Base-by-base conservation (phyloP, 2,329 filamentous ascomycete genomes). In the Mollisiaceae sp. region DNA sequence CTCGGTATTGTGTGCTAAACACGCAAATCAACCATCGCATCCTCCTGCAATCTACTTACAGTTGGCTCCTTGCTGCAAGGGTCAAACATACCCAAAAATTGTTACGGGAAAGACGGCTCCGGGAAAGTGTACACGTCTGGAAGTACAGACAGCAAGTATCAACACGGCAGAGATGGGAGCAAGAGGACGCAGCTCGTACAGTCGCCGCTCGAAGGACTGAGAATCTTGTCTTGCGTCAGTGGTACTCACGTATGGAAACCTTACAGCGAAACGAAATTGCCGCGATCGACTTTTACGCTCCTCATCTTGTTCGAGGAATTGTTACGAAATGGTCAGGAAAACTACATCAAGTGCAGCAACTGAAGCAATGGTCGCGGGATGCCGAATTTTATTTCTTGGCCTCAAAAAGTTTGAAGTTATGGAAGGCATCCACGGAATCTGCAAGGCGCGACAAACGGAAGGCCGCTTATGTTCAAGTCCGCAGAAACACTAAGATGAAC, bases 11-110 rank as follows among this genome's bases (percentile, higher is more conserved):
- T 69, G 81, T 82, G 18, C 75, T 89, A 1, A 77, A 76, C 58
- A 77, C 80, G 22, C 82, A 81, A 15, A 84, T 88, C 57, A 80
- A 88, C 67, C 82, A 85, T 67, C 82, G 87, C 3, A 69, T 88
- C 47, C 77, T 85, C 50, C 76, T 84, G 36, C 82, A 89, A 71
- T 76, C 79, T 8, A 78, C 90, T 67, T 88, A 88, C 74, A 86
- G 82, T 74, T 89, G 86, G 87, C 80, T 85, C n/a, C 72, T 89
- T 36, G 81, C 83, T 39, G 82, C 80, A 62, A 75, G 55, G 67
- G 62, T 74, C 78, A 56, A 76, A 80, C 56, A 75, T 72, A 43
- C 77, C 80, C n/a, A 75, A 78, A 66, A 76, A 77, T 14, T 74
- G 18, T 54, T 32, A 9, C 32, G 24, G 35, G 35, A 41, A 24